Evolutionary conservation across 2,329 filamentous ascomycete species (phyloP).

Genomic region (Venturia aucupariae): DNA sequence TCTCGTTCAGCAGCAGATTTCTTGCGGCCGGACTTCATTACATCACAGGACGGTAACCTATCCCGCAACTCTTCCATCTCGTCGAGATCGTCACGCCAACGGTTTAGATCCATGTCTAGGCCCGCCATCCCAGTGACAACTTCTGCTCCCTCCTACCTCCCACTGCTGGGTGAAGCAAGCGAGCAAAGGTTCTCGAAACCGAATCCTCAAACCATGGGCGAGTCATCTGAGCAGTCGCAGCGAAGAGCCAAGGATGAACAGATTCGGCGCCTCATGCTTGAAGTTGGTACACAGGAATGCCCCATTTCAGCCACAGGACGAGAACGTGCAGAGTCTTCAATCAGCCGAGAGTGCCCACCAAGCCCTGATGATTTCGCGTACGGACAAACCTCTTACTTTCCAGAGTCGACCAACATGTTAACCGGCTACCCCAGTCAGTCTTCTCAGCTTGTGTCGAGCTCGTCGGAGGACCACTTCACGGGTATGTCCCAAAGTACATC

Average conservation of each 20-base stretch:
- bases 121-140: slow-evolving; percentile 19
- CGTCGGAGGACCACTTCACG: slow-evolving; percentile 39
- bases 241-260: slow-evolving; percentile 30
- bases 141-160: slow-evolving; percentile 18
- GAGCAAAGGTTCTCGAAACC: neutral
- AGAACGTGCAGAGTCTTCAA: neutral
- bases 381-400: neutral
- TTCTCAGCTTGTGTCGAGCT: slow-evolving; percentile 30
- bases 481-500: slow-evolving; percentile 41
- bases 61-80: slow-evolving; percentile 33
- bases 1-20: slow-evolving; percentile 7
- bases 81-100: slow-evolving; percentile 26
- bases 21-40: neutral
- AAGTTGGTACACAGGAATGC: slow-evolving; percentile 25
- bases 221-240: neutral
- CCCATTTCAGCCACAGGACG: slow-evolving; percentile 17
- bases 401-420: neutral
- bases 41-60: slow-evolving; percentile 20
- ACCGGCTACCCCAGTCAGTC: slow-evolving; percentile 8
- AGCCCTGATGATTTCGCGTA: slow-evolving; percentile 33
- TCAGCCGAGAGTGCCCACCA: slow-evolving; percentile 24
- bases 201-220: neutral
- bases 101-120: slow-evolving; percentile 9
- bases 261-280: slow-evolving; percentile 25
- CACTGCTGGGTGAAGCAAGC: slow-evolving; percentile 12